A percentile compares a stretch with the other conserved stretches of the same genome.
Evolutionary conservation across 768 basidiomycete species (phyloP).

Genomic region (Fomitopsis serialis): DNA sequence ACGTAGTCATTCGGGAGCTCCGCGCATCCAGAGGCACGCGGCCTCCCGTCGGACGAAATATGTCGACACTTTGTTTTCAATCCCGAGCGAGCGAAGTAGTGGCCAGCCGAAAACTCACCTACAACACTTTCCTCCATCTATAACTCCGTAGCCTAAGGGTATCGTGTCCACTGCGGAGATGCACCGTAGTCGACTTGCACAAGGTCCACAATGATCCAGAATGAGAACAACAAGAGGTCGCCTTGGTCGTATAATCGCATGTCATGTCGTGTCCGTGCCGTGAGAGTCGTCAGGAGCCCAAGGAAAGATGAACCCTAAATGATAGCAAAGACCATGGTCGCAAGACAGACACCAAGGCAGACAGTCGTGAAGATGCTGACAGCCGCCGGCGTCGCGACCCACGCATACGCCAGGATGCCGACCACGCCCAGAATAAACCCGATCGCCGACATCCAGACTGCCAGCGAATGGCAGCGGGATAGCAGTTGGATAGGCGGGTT

Average conservation of each 20-base stretch:
- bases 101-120: too few species aligned
- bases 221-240: not conserved
- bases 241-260: too few species aligned
- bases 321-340: not conserved
- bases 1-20: conserved; percentile 15
- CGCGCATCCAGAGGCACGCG: not conserved
- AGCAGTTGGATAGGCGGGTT: conserved; percentile 8
- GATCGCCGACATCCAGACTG: conserved; percentile 13
- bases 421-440: conserved; percentile 17
- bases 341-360: conserved; percentile 14
- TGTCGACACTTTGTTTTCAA: conserved; percentile 10
- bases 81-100: not conserved
- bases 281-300: not conserved
- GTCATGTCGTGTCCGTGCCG: not conserved
- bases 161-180: too few species aligned
- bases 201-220: too few species aligned
- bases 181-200: too few species aligned
- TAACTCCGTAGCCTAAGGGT: too few species aligned
- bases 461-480: conserved; percentile 17
- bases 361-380: conserved; percentile 18
- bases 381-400: conserved; percentile 17
- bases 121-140: too few species aligned
- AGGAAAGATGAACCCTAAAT: not conserved
- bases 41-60: conserved; percentile 9
- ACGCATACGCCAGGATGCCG: conserved; percentile 18